Evolutionary conservation across 2,329 filamentous ascomycete species (phyloP).

Genomic region (Pyrenophora graminea): DNA sequence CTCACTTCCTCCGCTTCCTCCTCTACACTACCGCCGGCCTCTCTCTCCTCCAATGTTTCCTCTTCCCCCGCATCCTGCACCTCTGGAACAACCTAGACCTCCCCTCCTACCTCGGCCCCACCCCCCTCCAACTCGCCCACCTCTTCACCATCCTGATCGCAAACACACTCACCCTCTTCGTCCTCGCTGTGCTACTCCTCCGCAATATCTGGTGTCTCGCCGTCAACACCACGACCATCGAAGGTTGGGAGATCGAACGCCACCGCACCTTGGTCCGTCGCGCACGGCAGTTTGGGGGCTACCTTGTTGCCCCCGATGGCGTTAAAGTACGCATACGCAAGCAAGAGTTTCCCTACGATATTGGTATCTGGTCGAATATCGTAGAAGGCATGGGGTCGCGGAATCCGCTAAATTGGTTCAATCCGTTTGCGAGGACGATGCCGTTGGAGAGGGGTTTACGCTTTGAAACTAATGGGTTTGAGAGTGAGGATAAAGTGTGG

Average conservation of each 20-base stretch:
- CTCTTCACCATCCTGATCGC: slow-evolving; percentile 65
- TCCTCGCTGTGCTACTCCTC: slow-evolving; percentile 67
- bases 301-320: slow-evolving; percentile 61
- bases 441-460: slow-evolving; percentile 56
- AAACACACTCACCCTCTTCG: slow-evolving; percentile 64
- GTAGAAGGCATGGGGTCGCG: slow-evolving; percentile 73
- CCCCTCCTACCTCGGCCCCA: slow-evolving; percentile 73
- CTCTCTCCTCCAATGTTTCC: slow-evolving; percentile 62
- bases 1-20: slow-evolving; percentile 81
- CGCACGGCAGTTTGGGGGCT: slow-evolving; percentile 58
- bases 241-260: slow-evolving; percentile 68
- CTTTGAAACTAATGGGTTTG: slow-evolving; percentile 78
- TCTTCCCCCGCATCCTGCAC: slow-evolving; percentile 62
- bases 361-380: slow-evolving; percentile 75
- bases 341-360: slow-evolving; percentile 81
- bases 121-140: slow-evolving; percentile 60
- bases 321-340: slow-evolving; percentile 57
- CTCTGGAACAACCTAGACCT: slow-evolving; percentile 70
- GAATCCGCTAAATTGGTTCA: slow-evolving; percentile 68
- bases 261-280: slow-evolving; percentile 53
- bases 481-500: slow-evolving; percentile 53
- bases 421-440: slow-evolving; percentile 64
- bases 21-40: slow-evolving; percentile 69
- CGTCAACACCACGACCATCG: slow-evolving; percentile 78
- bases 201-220: slow-evolving; percentile 62